Evolutionary conservation across 306 rosid genomes (phyloP).

Genomic region (Dryas drummondii): DNA sequence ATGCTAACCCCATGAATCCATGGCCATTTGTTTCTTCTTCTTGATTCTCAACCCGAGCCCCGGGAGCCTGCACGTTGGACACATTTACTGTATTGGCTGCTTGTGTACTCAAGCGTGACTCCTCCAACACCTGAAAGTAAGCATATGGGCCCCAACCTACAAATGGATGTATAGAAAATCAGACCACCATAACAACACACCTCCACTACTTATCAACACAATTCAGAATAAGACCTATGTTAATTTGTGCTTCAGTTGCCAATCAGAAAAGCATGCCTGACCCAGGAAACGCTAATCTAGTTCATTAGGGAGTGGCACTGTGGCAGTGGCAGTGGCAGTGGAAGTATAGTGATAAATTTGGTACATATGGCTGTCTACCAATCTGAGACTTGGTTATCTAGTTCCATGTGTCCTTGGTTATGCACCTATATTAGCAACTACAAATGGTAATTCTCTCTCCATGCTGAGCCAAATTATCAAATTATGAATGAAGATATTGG

Average conservation of each 20-base stretch:
- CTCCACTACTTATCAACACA: too few relatives aligned
- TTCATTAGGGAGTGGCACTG: too few relatives aligned
- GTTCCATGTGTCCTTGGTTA: too few relatives aligned
- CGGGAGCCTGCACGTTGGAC: slow-evolving; percentile 25
- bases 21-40: slow-evolving; percentile 38
- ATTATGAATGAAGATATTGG: not conserved
- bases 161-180: slow-evolving; percentile 23
- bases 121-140: slow-evolving; percentile 61
- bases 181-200: not conserved
- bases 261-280: too few relatives aligned
- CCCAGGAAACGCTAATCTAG: too few relatives aligned
- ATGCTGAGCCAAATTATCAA: not conserved
- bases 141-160: slow-evolving; percentile 96
- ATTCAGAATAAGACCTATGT: not conserved
- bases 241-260: not conserved
- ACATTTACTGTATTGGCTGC: slow-evolving; percentile 26
- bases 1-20: slow-evolving; percentile 50
- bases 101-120: slow-evolving; percentile 28
- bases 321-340: too few relatives aligned
- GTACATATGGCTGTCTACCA: too few relatives aligned
- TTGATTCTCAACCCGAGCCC: slow-evolving; percentile 31
- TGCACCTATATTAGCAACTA: not conserved
- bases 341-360: too few relatives aligned
- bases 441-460: not conserved
- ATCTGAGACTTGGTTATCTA: too few relatives aligned